A percentile compares a stretch with the other conserved stretches of the same genome.
Conservation (phyloP, 1,284 basidiomycete species). For the Trametes pubescens region DNA sequence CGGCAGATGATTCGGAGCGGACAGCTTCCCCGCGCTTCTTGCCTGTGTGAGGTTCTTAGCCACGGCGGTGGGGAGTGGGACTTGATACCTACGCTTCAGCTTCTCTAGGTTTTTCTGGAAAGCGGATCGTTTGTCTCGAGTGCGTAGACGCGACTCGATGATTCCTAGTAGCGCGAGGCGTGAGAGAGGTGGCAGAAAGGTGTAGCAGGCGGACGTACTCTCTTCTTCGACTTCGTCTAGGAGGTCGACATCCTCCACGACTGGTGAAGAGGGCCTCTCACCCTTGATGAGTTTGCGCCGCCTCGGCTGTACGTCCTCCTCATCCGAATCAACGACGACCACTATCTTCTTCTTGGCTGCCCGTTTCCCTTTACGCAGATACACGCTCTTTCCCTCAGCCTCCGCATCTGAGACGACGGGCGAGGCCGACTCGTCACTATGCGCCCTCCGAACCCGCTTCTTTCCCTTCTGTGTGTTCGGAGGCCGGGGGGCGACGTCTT, state of each 20-base stretch:
- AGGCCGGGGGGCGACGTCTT: conserved; percentile 45
- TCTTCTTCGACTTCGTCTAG: conserved; percentile 68
- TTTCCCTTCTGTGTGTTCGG: conserved; percentile 41
- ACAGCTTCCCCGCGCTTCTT: conserved; percentile 56
- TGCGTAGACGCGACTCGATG: conserved; percentile 67
- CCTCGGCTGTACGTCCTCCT: conserved; percentile 42
- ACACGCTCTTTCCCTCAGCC: conserved; percentile 32
- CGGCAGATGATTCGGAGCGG: conserved; percentile 41
- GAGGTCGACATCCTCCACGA: conserved; percentile 52
- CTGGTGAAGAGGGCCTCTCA: conserved; percentile 53
- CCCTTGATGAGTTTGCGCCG: conserved; percentile 59
- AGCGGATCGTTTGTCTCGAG: conserved; percentile 61
- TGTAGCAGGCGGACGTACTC: conserved; percentile 44
- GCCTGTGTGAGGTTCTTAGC: conserved; percentile 41
- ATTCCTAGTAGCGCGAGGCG: conserved; percentile 60
- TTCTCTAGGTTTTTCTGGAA: conserved; percentile 73
- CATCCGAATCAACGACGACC: conserved; percentile 33
- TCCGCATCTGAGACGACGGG: conserved; percentile 20
- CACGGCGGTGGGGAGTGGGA: conserved; percentile 5
- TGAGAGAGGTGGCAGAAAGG: background rate
- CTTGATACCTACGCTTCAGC: conserved; percentile 59
- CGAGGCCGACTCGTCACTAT: conserved; percentile 25
- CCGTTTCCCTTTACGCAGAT: conserved; percentile 38
- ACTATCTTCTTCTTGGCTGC: conserved; percentile 27
- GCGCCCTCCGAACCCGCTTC: conserved; percentile 33